Conservation (phyloP, 139 green algal genomes). For the Penium margaritaceum region DNA sequence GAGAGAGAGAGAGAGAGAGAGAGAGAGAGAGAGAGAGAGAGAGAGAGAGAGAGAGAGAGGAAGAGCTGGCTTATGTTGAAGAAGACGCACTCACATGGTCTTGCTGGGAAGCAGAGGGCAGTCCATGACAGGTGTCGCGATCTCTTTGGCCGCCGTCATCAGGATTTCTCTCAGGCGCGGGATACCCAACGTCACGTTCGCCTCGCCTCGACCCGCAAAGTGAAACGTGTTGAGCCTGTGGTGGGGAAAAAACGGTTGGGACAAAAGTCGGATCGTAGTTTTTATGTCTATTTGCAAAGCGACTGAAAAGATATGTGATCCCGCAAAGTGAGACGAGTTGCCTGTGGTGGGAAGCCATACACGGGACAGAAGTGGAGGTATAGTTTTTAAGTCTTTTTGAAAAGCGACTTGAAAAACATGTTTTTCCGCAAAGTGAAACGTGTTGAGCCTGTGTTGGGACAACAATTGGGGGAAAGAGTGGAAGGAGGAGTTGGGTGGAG, state of each 20-base stretch:
- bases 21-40: too few species aligned
- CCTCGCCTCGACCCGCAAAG: conserved; percentile 75
- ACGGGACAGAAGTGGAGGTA: conserved; percentile 12
- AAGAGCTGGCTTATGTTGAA: too few species aligned
- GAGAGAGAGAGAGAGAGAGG: too few species aligned
- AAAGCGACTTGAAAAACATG: neutral
- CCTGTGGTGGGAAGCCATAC: neutral
- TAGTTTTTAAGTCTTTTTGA: neutral
- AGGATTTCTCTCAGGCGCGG: conserved; percentile 90
- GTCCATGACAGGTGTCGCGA: conserved; percentile 86
- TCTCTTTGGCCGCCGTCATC: conserved; percentile 79
- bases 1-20: too few species aligned
- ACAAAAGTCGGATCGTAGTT: conserved; percentile 1
- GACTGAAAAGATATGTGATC: conserved; percentile 31
- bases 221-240: conserved; percentile 88
- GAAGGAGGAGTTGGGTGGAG: too few species aligned
- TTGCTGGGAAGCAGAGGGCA: conserved; percentile 34
- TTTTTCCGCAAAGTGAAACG: conserved; percentile 74
- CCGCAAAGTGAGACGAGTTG: conserved; percentile 87
- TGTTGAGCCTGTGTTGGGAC: conserved; percentile 65
- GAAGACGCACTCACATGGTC: conserved; percentile 32
- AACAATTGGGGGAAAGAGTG: too few species aligned
- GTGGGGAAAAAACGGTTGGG: neutral
- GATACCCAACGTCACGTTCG: conserved; percentile 96
- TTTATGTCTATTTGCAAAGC: too few species aligned